Base-by-base conservation (phyloP, 345 rosid species). In the Chamaenerion angustifolium region DNA sequence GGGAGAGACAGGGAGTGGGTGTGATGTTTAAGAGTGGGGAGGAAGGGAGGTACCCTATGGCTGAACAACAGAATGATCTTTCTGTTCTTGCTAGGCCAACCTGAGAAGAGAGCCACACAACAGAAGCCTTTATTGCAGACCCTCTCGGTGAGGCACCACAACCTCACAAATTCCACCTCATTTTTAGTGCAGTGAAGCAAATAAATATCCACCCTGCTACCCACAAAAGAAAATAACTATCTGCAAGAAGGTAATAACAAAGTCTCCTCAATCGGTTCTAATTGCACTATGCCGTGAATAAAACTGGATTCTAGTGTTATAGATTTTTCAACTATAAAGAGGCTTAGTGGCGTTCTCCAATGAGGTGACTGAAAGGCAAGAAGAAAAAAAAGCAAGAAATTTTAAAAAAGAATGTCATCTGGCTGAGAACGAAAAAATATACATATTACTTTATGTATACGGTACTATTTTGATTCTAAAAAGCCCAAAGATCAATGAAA, bases 61-160 rank as follows among this genome's bases (percentile, higher is more conserved):
- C 60, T 59, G 71, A 2, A 31, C 31, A n/a, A 41, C 11, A 58
- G 44, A 50, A 43, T 43, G 78, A 79, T 77, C 71, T 67, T 69
- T 54, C 64, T 56, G 55, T 64, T 68, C 66, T 48, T 56, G 68
- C 75, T 64, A 67, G 55, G 66, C 70, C 70, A 61, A 72, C 62
- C 72, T 69, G 66, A 66, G 78, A 71, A 74, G 68, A 76, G 68
- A 85, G 68, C 89, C 93, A 82, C 93, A 82, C 68, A 70, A 59
- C 60, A 56, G 44, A 53, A 48, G 43, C 58, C 42, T 47, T 46
- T 40, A 45, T 56, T 57, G 56, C 68, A 42, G 48, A 42, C 49
- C 57, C 53, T 60, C 57, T 45, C 48, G 12, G 40, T 56, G 60
- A 66, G 54, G 40, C 62, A 59, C 65, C 64, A 65, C 69, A 63